Evolutionary conservation across 1,284 basidiomycete genomes (phyloP), one percentile per base, ranked within the genome.

Genomic region (Marasmius oreades): DNA sequence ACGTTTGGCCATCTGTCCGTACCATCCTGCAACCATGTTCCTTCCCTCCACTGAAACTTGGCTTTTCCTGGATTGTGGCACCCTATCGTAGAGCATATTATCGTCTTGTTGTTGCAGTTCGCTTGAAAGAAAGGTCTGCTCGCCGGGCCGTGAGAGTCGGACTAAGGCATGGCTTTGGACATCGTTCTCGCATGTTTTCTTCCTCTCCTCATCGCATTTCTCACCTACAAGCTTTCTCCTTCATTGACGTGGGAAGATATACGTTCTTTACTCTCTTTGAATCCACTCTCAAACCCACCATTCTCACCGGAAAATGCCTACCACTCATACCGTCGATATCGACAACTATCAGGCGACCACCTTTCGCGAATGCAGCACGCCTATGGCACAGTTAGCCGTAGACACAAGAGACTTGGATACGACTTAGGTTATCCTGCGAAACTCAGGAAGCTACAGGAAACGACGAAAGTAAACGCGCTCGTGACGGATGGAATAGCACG

Each of bases 341-440:
- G 60, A 2, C 59, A 61, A 23, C 64, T 79, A 2, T 72, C 77
- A 4, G 58, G 55, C n/a, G 53, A 57, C 20, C 78, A 80, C 52
- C 59, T 74, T 0, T 47, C 62, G 1, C 62, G 62, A 4, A 76
- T 78, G 67, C 72, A 70, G 42, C 59, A 61, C 0, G 70, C 74
- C 0, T 81, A 78, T 56, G 59, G 62, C 3, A 67, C 68, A 12
- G 65, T 79, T 26, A 64, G 70, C 24, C 69, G 77, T 3, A 59
- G 63, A 4, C 74, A 77, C 62, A 81, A 77, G 62, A 74, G 76
- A 16, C 63, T 84, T 3, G 82, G 77, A 1, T 75, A 75, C 63
- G 72, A 72, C 20, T 70, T 86, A 34, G 81, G 79, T 0, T 88
- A 86, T 64, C 67, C 75, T 4, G 66, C 63, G 18, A 85, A 85